Conservation (phyloP, 176 grass and related monocot genomes). For the Zea luxurians region DNA sequence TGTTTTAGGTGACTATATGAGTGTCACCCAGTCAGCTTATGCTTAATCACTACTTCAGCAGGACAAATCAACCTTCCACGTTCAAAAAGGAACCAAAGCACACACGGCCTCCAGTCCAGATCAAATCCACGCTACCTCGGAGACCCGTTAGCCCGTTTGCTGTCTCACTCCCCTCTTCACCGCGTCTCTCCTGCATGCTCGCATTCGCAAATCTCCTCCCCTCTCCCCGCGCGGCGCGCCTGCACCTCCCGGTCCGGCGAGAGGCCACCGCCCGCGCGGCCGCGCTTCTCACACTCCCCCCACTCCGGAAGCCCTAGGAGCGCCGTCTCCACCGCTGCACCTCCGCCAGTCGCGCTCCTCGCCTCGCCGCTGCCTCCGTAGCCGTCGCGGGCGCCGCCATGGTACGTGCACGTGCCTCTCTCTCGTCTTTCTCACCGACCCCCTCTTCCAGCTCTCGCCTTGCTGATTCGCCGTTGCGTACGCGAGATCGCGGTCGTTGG, state of each 20-base stretch:
- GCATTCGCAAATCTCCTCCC: constrained; percentile 33
- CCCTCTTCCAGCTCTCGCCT: not conserved
- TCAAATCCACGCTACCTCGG: constrained; percentile 34
- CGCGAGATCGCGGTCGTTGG: constrained; percentile 27
- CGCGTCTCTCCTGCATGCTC: not conserved
- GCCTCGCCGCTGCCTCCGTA: not conserved
- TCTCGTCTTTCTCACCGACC: not conserved
- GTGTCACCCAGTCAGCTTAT: not conserved
- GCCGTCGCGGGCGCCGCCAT: constrained; percentile 36
- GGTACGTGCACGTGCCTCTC: constrained; percentile 36
- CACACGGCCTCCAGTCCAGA: constrained; percentile 26
- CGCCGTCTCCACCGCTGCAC: not conserved
- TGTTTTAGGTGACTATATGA: too few species aligned
- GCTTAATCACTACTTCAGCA: constrained; percentile 17
- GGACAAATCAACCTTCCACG: constrained; percentile 36
- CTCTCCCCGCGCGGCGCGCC: constrained; percentile 13
- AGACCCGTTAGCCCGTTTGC: constrained; percentile 29
- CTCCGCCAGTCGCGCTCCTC: not conserved
- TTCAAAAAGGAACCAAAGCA: constrained; percentile 8
- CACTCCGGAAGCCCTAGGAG: not conserved
- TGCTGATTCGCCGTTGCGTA: not conserved
- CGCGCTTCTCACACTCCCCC: not conserved
- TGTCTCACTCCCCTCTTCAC: not conserved
- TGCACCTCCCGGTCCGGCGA: constrained; percentile 24
- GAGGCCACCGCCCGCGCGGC: constrained; percentile 17